Evolutionary conservation across 2,329 filamentous ascomycete species (phyloP).

Genomic region (Emmonsia crescens): DNA sequence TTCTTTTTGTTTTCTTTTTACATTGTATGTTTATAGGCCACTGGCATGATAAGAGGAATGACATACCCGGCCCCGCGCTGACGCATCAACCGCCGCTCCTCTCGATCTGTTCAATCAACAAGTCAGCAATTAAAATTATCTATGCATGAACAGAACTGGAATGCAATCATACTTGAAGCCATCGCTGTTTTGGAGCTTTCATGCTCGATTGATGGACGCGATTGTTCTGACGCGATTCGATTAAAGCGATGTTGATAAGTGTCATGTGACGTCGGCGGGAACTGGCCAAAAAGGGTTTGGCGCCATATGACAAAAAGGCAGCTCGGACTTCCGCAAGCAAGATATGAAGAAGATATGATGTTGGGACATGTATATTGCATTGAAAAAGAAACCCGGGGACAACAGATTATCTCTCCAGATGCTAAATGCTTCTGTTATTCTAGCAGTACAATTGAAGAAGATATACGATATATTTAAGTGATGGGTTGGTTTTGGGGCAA

Average conservation of each 20-base stretch:
- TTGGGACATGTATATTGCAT: background rate
- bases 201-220: slow-evolving; percentile 21
- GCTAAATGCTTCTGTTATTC: background rate
- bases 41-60: slow-evolving; percentile 5
- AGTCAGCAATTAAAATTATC: slow-evolving; percentile 4
- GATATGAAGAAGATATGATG: background rate
- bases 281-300: slow-evolving; percentile 16
- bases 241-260: slow-evolving; percentile 8
- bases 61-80: slow-evolving; percentile 47
- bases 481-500: slow-evolving; percentile 57
- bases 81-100: slow-evolving; percentile 46
- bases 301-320: slow-evolving; percentile 7
- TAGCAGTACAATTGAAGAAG: slow-evolving; percentile 1
- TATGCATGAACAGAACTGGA: slow-evolving; percentile 5
- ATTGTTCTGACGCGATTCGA: background rate
- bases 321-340: background rate
- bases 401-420: background rate
- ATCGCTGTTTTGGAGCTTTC: slow-evolving; percentile 16
- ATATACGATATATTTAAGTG: slow-evolving; percentile 2
- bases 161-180: slow-evolving; percentile 27
- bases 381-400: background rate
- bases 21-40: background rate
- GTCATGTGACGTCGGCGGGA: background rate
- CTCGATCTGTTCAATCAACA: slow-evolving; percentile 32
- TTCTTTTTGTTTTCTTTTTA: background rate